Percentiles rank a stretch among this genome's conserved stretches.
Conservation (phyloP, 345 rosid species). For the Alliaria petiolata region DNA sequence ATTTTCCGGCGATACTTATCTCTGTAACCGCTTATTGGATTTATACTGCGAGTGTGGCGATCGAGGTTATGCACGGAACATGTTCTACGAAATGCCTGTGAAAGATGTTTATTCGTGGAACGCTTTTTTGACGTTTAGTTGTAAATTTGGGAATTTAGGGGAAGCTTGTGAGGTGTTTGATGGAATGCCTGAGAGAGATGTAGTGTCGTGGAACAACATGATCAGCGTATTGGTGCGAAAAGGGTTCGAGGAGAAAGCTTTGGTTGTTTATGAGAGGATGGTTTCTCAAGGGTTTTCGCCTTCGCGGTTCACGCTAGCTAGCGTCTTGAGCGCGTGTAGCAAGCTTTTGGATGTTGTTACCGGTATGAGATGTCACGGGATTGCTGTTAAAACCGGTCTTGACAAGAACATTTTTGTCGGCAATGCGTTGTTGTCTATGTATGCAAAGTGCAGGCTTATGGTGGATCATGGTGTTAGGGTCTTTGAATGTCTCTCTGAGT, state of each 20-base stretch:
- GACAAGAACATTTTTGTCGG: conserved; percentile 61
- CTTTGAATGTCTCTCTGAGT: conserved; percentile 12
- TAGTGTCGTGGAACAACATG: conserved; percentile 65
- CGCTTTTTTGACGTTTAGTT: conserved; percentile 38
- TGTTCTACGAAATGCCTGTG: conserved; percentile 44
- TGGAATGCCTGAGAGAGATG: conserved; percentile 67
- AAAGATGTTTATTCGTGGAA: conserved; percentile 71
- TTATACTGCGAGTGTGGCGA: conserved; percentile 47
- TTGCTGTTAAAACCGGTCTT: conserved; percentile 61
- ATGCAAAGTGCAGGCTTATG: conserved; percentile 56
- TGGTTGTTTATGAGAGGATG: conserved; percentile 53
- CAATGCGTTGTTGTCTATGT: conserved; percentile 67
- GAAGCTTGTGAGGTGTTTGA: conserved; percentile 44
- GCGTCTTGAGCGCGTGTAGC: conserved; percentile 66
- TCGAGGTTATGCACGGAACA: conserved; percentile 30
- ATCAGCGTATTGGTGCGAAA: conserved; percentile 52
- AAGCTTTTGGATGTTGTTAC: conserved; percentile 36
- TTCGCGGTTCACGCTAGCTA: conserved; percentile 61
- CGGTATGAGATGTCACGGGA: conserved; percentile 57
- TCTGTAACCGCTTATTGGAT: conserved; percentile 62
- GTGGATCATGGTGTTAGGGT: conserved; percentile 41
- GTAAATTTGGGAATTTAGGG: conserved; percentile 39
- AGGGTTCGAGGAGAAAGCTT: conserved; percentile 46
- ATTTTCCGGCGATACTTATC: conserved; percentile 44
- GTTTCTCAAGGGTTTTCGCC: conserved; percentile 54